Evolutionary conservation across 208 protist genomes (phyloP).

Genomic region (Trypanosoma congolense): DNA sequence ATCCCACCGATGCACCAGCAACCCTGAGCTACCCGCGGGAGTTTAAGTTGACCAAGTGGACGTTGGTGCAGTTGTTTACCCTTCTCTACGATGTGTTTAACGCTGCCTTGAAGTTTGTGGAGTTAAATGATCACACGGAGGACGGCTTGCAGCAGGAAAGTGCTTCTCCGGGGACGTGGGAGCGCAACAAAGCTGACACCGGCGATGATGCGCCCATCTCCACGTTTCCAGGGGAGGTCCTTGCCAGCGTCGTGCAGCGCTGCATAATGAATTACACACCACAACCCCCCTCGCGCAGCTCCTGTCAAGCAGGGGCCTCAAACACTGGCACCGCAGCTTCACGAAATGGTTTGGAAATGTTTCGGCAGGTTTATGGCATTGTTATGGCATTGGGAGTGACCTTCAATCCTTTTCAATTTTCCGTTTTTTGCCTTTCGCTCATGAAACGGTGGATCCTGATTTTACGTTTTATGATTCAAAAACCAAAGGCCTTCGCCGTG

Average conservation of each 20-base stretch:
- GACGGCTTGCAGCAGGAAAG: neutral
- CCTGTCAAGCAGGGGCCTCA: neutral
- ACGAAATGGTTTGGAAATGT: conserved; percentile 29
- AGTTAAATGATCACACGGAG: neutral
- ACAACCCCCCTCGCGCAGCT: neutral
- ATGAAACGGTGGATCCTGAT: conserved; percentile 76
- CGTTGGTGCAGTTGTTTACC: conserved; percentile 44
- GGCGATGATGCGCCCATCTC: conserved; percentile 1
- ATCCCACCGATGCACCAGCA: neutral
- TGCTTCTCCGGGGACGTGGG: neutral
- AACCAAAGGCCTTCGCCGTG: conserved; percentile 48
- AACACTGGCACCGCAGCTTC: neutral
- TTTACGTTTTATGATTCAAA: conserved; percentile 59
- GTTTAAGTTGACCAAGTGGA: conserved; percentile 60
- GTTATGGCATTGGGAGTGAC: conserved; percentile 77
- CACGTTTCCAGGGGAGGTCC: conserved; percentile 11
- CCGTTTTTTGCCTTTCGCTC: conserved; percentile 51
- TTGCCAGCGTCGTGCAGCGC: conserved; percentile 6
- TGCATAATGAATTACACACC: conserved; percentile 17
- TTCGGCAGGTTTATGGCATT: conserved; percentile 61
- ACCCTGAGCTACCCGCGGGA: conserved; percentile 47
- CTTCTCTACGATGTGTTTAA: conserved; percentile 43
- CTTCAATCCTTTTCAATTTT: conserved; percentile 80
- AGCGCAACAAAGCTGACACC: neutral
- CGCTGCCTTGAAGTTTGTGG: conserved; percentile 24